A percentile compares a stretch with the other conserved stretches of the same genome.
phyloP scores from a whole-genome alignment of 2,329 filamentous ascomycete species.

The Eurotiales sp. region DNA sequence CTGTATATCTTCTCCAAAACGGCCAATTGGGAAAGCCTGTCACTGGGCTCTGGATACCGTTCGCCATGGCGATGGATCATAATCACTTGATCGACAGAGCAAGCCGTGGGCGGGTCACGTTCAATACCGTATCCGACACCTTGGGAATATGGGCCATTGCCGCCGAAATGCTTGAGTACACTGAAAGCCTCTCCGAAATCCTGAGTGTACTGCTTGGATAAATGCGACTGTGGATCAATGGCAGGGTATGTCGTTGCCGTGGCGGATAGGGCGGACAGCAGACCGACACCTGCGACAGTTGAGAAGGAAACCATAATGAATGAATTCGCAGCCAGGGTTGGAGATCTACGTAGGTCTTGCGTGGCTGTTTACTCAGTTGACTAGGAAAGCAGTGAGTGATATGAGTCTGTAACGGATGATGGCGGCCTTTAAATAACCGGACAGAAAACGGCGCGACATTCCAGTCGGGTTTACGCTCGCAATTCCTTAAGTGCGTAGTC shows the following conservation, averaged over 20 bases:
- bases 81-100: constrained; percentile 22
- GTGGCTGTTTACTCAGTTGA: no score
- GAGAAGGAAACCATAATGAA: neutral
- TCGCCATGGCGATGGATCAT: constrained; percentile 24
- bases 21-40: constrained; percentile 14
- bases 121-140: constrained; percentile 19
- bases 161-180: constrained; percentile 21
- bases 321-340: no score
- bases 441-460: no score
- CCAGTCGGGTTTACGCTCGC: no score
- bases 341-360: no score
- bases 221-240: neutral
- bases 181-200: constrained; percentile 17
- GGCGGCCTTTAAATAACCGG: no score
- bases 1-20: constrained; percentile 18
- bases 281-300: neutral
- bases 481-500: no score
- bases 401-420: no score
- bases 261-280: neutral
- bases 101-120: constrained; percentile 19
- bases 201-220: constrained; percentile 13
- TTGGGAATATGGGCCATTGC: constrained; percentile 19
- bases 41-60: constrained; percentile 18
- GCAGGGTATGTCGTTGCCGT: neutral
- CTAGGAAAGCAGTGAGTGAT: no score